Evolutionary conservation across 2,329 filamentous ascomycete species (phyloP), one percentile per base, ranked within the genome.

Genomic region (Phaeomoniella chlamydospora): DNA sequence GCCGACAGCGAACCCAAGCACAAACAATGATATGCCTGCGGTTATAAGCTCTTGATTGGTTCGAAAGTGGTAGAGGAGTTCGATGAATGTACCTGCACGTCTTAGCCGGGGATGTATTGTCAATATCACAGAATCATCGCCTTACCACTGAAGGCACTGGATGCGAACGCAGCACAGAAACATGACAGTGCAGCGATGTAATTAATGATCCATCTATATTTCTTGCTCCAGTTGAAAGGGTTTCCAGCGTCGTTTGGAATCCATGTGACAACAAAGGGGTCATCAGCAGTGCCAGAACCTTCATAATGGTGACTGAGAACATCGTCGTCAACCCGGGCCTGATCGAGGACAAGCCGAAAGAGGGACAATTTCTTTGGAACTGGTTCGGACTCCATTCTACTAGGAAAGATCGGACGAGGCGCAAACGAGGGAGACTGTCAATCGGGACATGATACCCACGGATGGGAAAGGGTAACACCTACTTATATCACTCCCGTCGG

Each of bases 231-330:
- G 34, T 62, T 60, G 64, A 78, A 69, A 1, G 80, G 77, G 52
- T 85, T 80, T 43, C 72, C 69, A 6, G 70, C 67, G 51, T 86
- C 80, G 36, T 73, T 55, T 13, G 71, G 67, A 15, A 82, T 67
- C 58, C 77, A 86, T 37, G 73, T 70, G 43, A 85, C 77, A 18
- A 75, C 56, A 43, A 71, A 85, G 1, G 80, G 80, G 29, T 77
- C 72, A 31, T 78, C 71, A 5, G 64, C 52, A 2, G 79, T 85
- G 40, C 80, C 80, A 10, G 66, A 54, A 16, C 77, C 77, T 12
- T 55, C 49, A 45, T 79, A 81, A 3, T 11, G 31, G 17, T 40
- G 36, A 13, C 9, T 34, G 32, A 14, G 15, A 33, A 40, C 37
- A 35, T 39, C 36, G 31, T 43, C 33, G 38, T 44, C 40, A 40